These are phyloP conservation scores for Arachnomyces sp. DNA, from an alignment of 2,329 filamentous ascomycete genomes.

Conservation along the genomic window DNA sequence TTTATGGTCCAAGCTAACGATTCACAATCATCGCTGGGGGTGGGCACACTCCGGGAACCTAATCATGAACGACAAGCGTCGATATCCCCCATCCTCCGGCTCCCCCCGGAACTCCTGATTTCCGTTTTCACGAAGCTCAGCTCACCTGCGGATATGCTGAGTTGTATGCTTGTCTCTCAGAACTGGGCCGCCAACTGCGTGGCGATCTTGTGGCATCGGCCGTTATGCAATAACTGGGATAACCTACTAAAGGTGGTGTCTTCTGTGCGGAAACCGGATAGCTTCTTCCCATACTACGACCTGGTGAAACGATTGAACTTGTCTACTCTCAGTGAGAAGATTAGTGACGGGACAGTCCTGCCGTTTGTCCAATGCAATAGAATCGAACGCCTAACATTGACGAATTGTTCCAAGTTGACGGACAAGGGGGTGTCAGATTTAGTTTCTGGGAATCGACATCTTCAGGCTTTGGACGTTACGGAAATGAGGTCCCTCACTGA, in stretches of 20 bases:
- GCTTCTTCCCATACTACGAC: conserved; percentile 81
- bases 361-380: conserved; percentile 79
- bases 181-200: conserved; percentile 89
- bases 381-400: conserved; percentile 86
- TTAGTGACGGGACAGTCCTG: conserved; percentile 84
- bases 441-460: conserved; percentile 67
- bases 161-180: conserved; percentile 90
- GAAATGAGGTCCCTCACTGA: conserved; percentile 75
- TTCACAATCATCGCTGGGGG: conserved; percentile 82
- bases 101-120: conserved; percentile 93
- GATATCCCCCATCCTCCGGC: conserved; percentile 61
- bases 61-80: conserved; percentile 39
- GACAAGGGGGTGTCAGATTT: conserved; percentile 76
- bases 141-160: conserved; percentile 67
- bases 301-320: conserved; percentile 90
- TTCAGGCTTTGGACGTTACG: conserved; percentile 87
- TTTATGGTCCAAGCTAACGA: conserved; percentile 77
- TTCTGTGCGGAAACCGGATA: conserved; percentile 63
- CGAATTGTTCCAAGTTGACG: conserved; percentile 77
- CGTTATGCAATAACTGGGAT: conserved; percentile 78
- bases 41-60: conserved; percentile 67
- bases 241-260: conserved; percentile 74
- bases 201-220: conserved; percentile 89
- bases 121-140: conserved; percentile 80
- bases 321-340: conserved; percentile 63